Conservation (phyloP, 805 yeast genomes). For the Starmerella lactis-condensi region DNA sequence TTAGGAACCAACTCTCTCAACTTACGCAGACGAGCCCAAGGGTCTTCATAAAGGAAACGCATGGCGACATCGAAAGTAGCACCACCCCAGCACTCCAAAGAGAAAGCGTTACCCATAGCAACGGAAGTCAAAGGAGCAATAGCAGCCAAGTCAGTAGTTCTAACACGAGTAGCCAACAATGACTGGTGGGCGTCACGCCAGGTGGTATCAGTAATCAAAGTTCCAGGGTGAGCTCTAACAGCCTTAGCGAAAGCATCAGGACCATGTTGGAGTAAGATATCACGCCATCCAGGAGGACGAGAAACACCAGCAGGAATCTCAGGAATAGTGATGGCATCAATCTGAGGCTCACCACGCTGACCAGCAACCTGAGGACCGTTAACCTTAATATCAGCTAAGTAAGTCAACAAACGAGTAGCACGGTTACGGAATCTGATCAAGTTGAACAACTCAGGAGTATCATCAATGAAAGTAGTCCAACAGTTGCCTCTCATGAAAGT, state of each 20-base stretch:
- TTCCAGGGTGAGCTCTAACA: constrained; percentile 68
- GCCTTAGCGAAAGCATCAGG: constrained; percentile 79
- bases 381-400: constrained; percentile 83
- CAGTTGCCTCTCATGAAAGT: constrained; percentile 72
- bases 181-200: constrained; percentile 99
- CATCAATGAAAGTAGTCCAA: constrained; percentile 98
- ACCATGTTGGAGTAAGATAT: constrained; percentile 64
- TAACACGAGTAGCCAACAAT: constrained; percentile 85
- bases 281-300: constrained; percentile 81
- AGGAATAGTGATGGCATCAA: constrained; percentile 67
- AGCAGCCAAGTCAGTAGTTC: constrained; percentile 78
- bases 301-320: constrained; percentile 29
- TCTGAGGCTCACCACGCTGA: constrained; percentile 80
- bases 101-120: constrained; percentile 77
- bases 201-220: constrained; percentile 91
- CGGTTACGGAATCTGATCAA: constrained; percentile 91
- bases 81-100: constrained; percentile 99
- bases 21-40: constrained; percentile 88
- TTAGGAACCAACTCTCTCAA: constrained; percentile 85
- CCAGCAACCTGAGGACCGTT: constrained; percentile 94
- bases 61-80: constrained; percentile 97
- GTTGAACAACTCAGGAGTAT: constrained; percentile 87
- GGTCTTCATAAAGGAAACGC: constrained; percentile 97
- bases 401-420: constrained; percentile 81
- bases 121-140: constrained; percentile 90